These are phyloP conservation scores for Apiospora kogelbergensis DNA, from an alignment of 2,329 filamentous ascomycete genomes.

Conservation along the genomic window DNA sequence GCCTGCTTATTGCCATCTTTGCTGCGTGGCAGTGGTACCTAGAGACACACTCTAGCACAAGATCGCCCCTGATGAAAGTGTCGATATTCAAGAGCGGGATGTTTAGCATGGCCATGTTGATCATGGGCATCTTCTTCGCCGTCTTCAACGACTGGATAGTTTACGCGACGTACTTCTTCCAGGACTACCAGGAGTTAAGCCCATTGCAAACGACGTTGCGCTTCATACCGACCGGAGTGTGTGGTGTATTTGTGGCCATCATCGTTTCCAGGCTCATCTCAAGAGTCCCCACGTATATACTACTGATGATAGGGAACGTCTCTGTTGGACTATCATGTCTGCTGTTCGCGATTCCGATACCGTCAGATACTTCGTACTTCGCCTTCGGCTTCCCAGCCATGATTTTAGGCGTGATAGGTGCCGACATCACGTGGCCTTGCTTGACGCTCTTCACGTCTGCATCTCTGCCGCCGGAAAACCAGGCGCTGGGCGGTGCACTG, in stretches of 20 bases:
- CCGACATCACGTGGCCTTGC: conserved; percentile 66
- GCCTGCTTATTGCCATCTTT: conserved; percentile 57
- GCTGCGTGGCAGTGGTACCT: conserved; percentile 61
- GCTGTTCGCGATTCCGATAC: conserved; percentile 64
- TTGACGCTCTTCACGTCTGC: conserved; percentile 66
- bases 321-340: conserved; percentile 55
- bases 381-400: conserved; percentile 68
- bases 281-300: conserved; percentile 56
- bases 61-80: conserved; percentile 64
- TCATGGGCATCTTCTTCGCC: conserved; percentile 67
- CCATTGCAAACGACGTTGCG: conserved; percentile 67
- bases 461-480: conserved; percentile 60
- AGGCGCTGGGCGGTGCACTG: conserved; percentile 66
- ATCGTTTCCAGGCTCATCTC: conserved; percentile 56
- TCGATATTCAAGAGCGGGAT: conserved; percentile 60
- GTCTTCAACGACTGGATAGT: conserved; percentile 68
- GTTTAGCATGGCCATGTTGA: conserved; percentile 63
- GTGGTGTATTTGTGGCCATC: conserved; percentile 57
- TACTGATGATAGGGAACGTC: conserved; percentile 58
- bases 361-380: conserved; percentile 61
- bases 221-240: conserved; percentile 65
- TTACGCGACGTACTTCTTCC: conserved; percentile 69
- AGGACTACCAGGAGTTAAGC: conserved; percentile 62
- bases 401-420: conserved; percentile 63
- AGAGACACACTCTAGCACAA: conserved; percentile 46